Percentiles rank a stretch among this genome's conserved stretches.
Evolutionary conservation across 345 rosid species (phyloP).

Genomic region (Citrus reticulata): DNA sequence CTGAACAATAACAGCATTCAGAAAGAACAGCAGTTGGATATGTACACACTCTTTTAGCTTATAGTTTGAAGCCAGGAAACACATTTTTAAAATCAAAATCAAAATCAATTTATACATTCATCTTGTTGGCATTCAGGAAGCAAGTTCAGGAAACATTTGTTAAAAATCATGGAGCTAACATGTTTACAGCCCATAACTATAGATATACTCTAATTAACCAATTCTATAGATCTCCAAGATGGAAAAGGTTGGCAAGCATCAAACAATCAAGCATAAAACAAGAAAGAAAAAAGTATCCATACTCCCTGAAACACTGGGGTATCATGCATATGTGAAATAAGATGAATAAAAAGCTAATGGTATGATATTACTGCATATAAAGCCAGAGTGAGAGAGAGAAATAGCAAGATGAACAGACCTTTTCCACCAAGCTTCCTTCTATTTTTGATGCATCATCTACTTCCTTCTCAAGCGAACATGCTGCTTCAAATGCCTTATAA

Average conservation of each 20-base stretch:
- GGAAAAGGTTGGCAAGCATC: too few relatives aligned
- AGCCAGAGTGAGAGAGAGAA: neutral
- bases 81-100: neutral
- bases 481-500: slow-evolving; percentile 62
- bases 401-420: slow-evolving; percentile 37
- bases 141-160: neutral
- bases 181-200: neutral
- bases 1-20: slow-evolving; percentile 28
- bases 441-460: slow-evolving; percentile 56
- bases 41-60: neutral
- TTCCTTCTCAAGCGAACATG: slow-evolving; percentile 61
- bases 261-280: too few relatives aligned
- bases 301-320: too few relatives aligned
- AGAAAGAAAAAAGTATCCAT: too few relatives aligned
- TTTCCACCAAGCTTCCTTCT: slow-evolving; percentile 77
- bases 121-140: neutral
- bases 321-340: too few relatives aligned
- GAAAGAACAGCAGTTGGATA: neutral
- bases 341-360: too few relatives aligned
- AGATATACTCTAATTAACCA: neutral
- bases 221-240: too few relatives aligned
- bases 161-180: neutral
- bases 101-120: neutral
- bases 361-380: too few relatives aligned
- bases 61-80: neutral